phyloP scores from a whole-genome alignment of 352 stramenopile species.

The Globisporangium okanoganense region DNA sequence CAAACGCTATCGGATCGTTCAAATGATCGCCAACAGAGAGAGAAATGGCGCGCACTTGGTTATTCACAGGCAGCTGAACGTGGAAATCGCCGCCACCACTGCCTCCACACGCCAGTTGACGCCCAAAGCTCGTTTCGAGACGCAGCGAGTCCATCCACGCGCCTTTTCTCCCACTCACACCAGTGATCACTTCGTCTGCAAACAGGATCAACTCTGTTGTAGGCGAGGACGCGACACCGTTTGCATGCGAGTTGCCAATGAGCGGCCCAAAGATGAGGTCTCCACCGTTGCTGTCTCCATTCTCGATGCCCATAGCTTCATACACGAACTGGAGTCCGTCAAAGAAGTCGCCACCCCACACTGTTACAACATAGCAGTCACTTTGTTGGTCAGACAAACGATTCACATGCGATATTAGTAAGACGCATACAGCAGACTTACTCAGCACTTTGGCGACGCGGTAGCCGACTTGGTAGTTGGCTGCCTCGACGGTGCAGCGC shows the following conservation, averaged over 20 bases:
- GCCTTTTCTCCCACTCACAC: slow-evolving; percentile 57
- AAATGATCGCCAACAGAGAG: slow-evolving; percentile 74
- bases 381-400: slow-evolving; percentile 6
- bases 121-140: slow-evolving; percentile 67
- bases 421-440: slow-evolving; percentile 38
- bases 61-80: slow-evolving; percentile 21
- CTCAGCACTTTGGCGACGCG: slow-evolving; percentile 44
- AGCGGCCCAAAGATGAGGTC: slow-evolving; percentile 31
- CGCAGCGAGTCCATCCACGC: slow-evolving; percentile 71
- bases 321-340: slow-evolving; percentile 67
- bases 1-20: slow-evolving; percentile 47
- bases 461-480: slow-evolving; percentile 40
- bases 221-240: slow-evolving; percentile 21
- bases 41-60: slow-evolving; percentile 55
- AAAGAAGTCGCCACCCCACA: slow-evolving; percentile 73
- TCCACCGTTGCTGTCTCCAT: slow-evolving; percentile 4
- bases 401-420: neutral
- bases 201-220: slow-evolving; percentile 36
- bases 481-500: slow-evolving; percentile 27
- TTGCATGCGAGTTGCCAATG: slow-evolving; percentile 46
- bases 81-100: slow-evolving; percentile 56
- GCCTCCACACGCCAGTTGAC: slow-evolving; percentile 46
- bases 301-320: slow-evolving; percentile 23
- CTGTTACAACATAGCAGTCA: slow-evolving; percentile 25
- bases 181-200: slow-evolving; percentile 42